Conservation (phyloP, 345 rosid species). For the Hirschfeldia incana region DNA sequence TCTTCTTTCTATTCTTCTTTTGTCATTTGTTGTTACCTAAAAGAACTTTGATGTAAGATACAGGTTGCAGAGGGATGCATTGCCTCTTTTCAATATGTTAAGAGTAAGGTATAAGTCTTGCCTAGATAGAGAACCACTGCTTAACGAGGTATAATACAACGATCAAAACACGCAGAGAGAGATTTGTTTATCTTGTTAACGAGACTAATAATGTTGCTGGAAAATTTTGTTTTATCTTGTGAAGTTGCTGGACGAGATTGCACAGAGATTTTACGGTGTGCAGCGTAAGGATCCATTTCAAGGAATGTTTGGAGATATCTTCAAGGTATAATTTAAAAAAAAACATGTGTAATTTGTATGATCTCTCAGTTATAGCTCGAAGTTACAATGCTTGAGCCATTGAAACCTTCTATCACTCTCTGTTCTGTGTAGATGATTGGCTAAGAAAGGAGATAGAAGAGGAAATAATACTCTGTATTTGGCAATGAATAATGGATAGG, state of each 20-base stretch:
- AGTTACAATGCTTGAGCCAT: background rate
- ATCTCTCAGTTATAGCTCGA: constrained; percentile 1
- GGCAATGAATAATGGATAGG: constrained; percentile 26
- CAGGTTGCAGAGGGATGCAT: constrained; percentile 94
- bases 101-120: constrained; percentile 66
- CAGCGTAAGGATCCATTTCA: constrained; percentile 79
- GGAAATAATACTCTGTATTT: constrained; percentile 12
- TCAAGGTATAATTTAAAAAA: constrained; percentile 49
- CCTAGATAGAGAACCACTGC: constrained; percentile 82
- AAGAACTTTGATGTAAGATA: background rate
- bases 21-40: constrained; percentile 1
- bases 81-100: constrained; percentile 88
- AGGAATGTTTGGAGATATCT: constrained; percentile 86
- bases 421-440: constrained; percentile 41
- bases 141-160: constrained; percentile 58
- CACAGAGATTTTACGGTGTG: constrained; percentile 78
- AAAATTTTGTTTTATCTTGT: constrained; percentile 18
- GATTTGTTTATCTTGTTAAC: background rate
- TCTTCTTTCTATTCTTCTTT: constrained; percentile 9
- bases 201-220: background rate
- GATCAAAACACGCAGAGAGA: background rate
- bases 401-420: background rate
- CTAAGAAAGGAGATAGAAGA: constrained; percentile 19
- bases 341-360: background rate
- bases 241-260: constrained; percentile 84